phyloP scores from a whole-genome alignment of 441 rosid species.

The Erodium trifolium region DNA sequence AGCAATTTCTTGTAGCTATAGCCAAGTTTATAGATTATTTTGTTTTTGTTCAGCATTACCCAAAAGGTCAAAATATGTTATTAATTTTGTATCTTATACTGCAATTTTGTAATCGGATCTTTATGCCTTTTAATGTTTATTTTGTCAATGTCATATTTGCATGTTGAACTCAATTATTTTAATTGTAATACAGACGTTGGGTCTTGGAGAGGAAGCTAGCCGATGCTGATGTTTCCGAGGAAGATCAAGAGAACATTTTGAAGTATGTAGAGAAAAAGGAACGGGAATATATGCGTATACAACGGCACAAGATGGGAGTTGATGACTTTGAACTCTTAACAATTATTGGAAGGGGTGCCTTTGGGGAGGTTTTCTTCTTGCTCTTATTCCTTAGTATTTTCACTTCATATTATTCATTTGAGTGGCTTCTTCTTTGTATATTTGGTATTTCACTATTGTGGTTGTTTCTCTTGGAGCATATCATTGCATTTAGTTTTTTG shows the following conservation, averaged over 20 bases:
- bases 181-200: neutral
- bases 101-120: neutral
- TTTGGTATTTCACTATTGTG: no score
- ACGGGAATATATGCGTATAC: constrained; percentile 36
- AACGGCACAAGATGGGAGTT: constrained; percentile 39
- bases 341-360: constrained; percentile 14
- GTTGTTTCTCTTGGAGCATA: no score
- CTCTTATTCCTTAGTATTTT: neutral
- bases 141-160: neutral
- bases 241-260: constrained; percentile 31
- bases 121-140: neutral
- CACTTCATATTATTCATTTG: no score
- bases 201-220: constrained; percentile 34
- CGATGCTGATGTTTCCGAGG: constrained; percentile 15
- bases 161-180: neutral
- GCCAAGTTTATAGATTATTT: neutral
- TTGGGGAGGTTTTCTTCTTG: neutral
- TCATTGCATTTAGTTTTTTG: no score
- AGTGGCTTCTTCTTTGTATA: no score
- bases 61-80: neutral
- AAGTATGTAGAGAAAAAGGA: constrained; percentile 37
- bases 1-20: neutral
- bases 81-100: neutral
- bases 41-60: neutral
- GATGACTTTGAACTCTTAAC: constrained; percentile 12